Conservation (phyloP, 192 early-diverging fungal genomes). For the Backusella tarrabulga region DNA sequence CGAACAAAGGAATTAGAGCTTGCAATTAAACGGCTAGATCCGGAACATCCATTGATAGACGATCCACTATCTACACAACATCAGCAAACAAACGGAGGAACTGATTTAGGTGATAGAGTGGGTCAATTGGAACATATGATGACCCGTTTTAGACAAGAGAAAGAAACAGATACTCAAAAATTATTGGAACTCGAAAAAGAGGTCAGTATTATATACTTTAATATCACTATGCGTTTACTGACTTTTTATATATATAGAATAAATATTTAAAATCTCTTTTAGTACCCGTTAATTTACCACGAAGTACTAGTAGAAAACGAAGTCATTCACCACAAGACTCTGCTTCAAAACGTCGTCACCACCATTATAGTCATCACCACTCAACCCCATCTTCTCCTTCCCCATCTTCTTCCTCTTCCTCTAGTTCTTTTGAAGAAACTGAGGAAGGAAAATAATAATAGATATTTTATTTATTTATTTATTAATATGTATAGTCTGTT, state of each 20-base stretch:
- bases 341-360: constrained; percentile 73
- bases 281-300: neutral
- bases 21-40: constrained; percentile 18
- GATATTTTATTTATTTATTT: neutral
- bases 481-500: neutral
- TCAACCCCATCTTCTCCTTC: constrained; percentile 35
- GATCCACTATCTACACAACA: neutral
- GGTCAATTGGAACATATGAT: constrained; percentile 29
- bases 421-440: neutral
- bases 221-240: neutral
- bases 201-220: neutral
- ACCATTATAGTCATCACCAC: constrained; percentile 91
- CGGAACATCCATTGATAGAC: constrained; percentile 1
- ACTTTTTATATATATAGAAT: neutral
- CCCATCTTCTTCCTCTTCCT: neutral
- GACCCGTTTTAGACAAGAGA: constrained; percentile 22
- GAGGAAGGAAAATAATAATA: neutral
- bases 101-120: constrained; percentile 23
- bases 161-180: constrained; percentile 18
- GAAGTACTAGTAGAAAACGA: constrained; percentile 4
- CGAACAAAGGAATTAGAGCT: constrained; percentile 33
- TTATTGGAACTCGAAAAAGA: constrained; percentile 28
- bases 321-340: neutral
- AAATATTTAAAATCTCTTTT: constrained; percentile 5
- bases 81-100: neutral